These are phyloP conservation scores for Scenedesmus sp. DNA, from an alignment of 163 green algal species.

Conservation along the genomic window DNA sequence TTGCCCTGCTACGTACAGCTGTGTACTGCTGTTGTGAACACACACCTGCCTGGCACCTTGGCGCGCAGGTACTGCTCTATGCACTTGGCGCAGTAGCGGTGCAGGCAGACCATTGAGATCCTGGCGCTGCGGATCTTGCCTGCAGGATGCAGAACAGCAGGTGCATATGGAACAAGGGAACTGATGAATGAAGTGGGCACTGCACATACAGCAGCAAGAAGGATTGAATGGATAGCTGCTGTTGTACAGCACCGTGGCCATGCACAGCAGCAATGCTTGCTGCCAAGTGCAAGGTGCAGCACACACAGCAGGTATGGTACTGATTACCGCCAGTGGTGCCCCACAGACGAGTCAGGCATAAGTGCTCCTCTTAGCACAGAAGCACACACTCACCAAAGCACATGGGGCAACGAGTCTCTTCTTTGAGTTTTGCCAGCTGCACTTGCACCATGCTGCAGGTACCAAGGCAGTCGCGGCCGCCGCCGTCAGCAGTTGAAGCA, in stretches of 20 bases:
- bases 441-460: conserved; percentile 53
- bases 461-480: not conserved
- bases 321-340: too few species aligned
- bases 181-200: not conserved
- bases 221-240: not conserved
- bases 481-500: not conserved
- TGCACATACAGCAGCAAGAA: not conserved
- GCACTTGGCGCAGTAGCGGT: conserved; percentile 62
- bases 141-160: conserved; percentile 12
- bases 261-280: not conserved
- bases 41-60: conserved; percentile 38
- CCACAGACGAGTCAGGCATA: not conserved
- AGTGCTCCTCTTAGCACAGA: not conserved
- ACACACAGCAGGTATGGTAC: not conserved
- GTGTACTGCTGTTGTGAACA: too few species aligned
- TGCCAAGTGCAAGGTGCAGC: not conserved
- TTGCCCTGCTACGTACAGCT: too few species aligned
- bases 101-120: conserved; percentile 61
- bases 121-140: conserved; percentile 57
- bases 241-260: not conserved
- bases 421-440: conserved; percentile 51
- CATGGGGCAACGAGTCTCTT: conserved; percentile 62
- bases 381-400: conserved; percentile 58
- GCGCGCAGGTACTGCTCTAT: conserved; percentile 61
- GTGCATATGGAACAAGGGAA: not conserved